Evolutionary conservation across 2,329 filamentous ascomycete species (phyloP), one percentile per base, ranked within the genome.

Genomic region (Aureobasidium sp.): DNA sequence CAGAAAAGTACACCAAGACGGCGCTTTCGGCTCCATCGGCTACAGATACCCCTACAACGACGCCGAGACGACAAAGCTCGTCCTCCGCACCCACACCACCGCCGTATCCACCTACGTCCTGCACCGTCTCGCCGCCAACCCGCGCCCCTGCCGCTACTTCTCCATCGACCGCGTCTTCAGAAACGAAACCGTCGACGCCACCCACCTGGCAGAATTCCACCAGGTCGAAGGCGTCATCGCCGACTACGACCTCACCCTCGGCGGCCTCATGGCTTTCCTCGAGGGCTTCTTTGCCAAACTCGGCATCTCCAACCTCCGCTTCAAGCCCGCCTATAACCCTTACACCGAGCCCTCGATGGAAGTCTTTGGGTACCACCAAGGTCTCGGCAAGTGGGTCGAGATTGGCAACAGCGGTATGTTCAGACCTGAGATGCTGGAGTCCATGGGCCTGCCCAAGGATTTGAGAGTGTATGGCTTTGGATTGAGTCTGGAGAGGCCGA

Each of bases 401-500:
- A 97, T 97, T 73, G 94, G 94, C 64, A 97, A 99, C 79, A 93
- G 88, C 69, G 94, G 94, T 66, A 97, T 99, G 92, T 99, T 99
- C 86, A 84, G 94, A 67, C 92, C 94, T 1, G 94, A 99, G 78
- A 97, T 97, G 93, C 77, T 97, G 71, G 89, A 96, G 77, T 82
- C 91, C 5, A 96, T 97, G 92, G 93, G 93, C 37, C 77, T 97
- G 71, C 92, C 92, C 27, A 91, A 87, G 77, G 89, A 96, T 71
- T 86, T 97, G 85, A 82, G 89, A 66, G 92, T 97, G 11, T 97
- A 96, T 73, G 94, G 94, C 37, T 97, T 91, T 83, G 94, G 94
- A 41, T 78, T 99, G 72, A 90, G 86, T 75, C 77, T 99, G 72
- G 94, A 99, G 81, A 80, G 94, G 70, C 94, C 94, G 63, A 97